Evolutionary conservation across 139 green algal genomes (phyloP).

Genomic region (Volvox africanus): DNA sequence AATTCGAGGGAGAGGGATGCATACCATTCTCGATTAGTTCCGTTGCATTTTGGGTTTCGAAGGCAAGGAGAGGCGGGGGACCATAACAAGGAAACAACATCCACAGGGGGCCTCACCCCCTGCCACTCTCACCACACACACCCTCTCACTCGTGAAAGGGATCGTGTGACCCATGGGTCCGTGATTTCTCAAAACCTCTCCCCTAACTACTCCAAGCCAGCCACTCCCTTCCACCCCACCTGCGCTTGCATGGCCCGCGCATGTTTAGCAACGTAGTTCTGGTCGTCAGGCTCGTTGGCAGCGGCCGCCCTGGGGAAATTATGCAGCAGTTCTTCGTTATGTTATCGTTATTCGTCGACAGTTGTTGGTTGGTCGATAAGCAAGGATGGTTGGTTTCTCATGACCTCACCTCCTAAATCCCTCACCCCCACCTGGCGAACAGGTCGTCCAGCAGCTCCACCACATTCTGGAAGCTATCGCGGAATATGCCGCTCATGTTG

Average conservation of each 20-base stretch:
- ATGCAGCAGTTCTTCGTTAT: neutral
- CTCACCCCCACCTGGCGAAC: constrained; percentile 75
- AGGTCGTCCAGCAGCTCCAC: constrained; percentile 98
- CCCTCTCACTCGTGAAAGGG: no score
- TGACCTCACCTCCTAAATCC: neutral
- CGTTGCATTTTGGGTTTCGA: no score
- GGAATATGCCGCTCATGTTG: constrained; percentile 90
- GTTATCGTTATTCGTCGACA: neutral
- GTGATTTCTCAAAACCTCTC: neutral
- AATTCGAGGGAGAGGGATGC: no score
- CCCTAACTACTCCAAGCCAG: neutral
- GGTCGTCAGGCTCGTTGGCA: constrained; percentile 83
- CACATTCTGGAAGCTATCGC: constrained; percentile 79
- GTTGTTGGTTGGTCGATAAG: neutral
- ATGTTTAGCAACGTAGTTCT: constrained; percentile 97
- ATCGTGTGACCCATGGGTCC: no score
- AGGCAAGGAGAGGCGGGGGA: no score
- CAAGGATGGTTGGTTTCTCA: no score
- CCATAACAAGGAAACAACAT: no score
- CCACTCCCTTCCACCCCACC: neutral
- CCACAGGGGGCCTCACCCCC: no score
- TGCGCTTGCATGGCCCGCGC: constrained; percentile 74
- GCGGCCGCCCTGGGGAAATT: constrained; percentile 56
- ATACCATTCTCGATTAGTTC: no score
- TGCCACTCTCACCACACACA: no score